Conservation (phyloP, 2,329 filamentous ascomycete species). For the Fusarium albidum region DNA sequence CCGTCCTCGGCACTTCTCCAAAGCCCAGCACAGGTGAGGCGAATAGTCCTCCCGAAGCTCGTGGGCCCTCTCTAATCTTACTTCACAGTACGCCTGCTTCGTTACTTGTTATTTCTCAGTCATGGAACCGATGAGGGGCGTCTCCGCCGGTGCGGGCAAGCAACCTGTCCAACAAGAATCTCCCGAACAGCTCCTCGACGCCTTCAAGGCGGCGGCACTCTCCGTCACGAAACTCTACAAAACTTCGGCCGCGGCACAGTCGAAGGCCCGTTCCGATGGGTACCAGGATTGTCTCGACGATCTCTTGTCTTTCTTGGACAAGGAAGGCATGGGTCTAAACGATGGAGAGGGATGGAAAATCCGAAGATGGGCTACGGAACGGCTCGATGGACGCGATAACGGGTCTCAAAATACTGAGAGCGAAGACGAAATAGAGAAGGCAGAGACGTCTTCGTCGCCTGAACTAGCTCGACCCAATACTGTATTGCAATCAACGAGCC, state of each 20-base stretch:
- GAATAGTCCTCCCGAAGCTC: conserved; percentile 14
- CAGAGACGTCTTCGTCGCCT: conserved; percentile 67
- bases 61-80: conserved; percentile 21
- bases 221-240: conserved; percentile 98
- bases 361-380: conserved; percentile 72
- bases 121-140: conserved; percentile 46
- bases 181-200: conserved; percentile 77
- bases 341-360: conserved; percentile 79
- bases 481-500: conserved; percentile 45
- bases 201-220: conserved; percentile 90
- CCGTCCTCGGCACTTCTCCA: too few species aligned
- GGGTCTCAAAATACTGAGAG: conserved; percentile 66
- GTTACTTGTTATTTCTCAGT: conserved; percentile 9
- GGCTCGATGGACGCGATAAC: conserved; percentile 69
- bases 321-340: conserved; percentile 77
- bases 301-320: conserved; percentile 84
- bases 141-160: conserved; percentile 40
- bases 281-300: conserved; percentile 97
- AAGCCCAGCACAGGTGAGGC: conserved; percentile 17
- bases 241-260: conserved; percentile 80
- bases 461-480: conserved; percentile 60
- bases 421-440: conserved; percentile 74
- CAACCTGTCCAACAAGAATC: conserved; percentile 48
- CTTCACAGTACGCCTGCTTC: conserved; percentile 11
- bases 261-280: conserved; percentile 78